These are phyloP conservation scores for Rubia occidens DNA, from an alignment of 305 asterid species.

Conservation along the genomic window DNA sequence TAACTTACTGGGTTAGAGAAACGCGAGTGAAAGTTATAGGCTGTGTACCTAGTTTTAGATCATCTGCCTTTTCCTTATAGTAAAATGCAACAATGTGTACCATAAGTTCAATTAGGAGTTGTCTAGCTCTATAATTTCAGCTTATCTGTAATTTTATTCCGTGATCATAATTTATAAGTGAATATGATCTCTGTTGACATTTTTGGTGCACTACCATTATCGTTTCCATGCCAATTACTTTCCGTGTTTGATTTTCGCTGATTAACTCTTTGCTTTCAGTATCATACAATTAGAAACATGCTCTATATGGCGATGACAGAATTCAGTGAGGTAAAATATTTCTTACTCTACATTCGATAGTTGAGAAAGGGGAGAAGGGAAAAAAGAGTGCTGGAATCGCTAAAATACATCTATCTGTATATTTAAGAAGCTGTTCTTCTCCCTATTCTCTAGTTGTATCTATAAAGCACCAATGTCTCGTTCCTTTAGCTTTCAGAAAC, in stretches of 20 bases:
- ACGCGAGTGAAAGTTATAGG: background rate
- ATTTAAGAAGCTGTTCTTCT: background rate
- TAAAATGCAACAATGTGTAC: background rate
- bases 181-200: background rate
- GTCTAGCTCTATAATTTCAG: background rate
- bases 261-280: conserved; percentile 38
- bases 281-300: conserved; percentile 60
- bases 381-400: background rate
- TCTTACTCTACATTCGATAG: background rate
- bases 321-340: conserved; percentile 44
- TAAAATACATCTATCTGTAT: background rate
- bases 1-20: conserved; percentile 14
- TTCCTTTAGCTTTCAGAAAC: conserved; percentile 44
- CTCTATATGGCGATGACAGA: conserved; percentile 85
- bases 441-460: background rate
- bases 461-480: background rate
- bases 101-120: background rate
- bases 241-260: conserved; percentile 5
- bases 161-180: background rate
- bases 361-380: background rate
- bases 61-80: background rate
- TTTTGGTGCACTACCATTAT: background rate
- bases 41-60: conserved; percentile 1
- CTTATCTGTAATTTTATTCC: background rate
- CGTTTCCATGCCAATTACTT: background rate